Evolutionary conservation across 78 protist genomes (phyloP).

Genomic region (Polysphondylium violaceum): DNA sequence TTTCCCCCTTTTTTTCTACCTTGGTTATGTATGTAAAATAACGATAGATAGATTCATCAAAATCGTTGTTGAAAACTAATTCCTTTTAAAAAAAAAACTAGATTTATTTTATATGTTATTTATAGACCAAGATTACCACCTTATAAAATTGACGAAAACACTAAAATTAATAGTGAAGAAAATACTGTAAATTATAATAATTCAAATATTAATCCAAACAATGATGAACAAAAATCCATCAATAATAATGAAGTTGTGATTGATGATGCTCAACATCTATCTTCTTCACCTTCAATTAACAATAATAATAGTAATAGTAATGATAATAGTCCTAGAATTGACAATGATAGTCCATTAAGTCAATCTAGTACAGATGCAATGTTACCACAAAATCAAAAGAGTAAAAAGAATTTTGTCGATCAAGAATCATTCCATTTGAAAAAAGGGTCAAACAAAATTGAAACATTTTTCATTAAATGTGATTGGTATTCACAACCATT

Average conservation of each 20-base stretch:
- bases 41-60: no score
- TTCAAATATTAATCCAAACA: neutral
- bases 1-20: conserved; percentile 45
- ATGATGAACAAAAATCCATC: neutral
- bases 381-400: no score
- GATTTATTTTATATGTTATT: conserved; percentile 41
- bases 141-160: neutral
- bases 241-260: no score
- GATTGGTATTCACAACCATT: conserved; percentile 76
- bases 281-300: no score
- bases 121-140: conserved; percentile 62
- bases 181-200: neutral
- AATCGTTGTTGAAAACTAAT: neutral
- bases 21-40: conserved; percentile 40
- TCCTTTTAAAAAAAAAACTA: neutral
- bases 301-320: neutral
- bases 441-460: conserved; percentile 11
- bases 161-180: neutral
- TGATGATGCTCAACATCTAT: no score
- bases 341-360: neutral
- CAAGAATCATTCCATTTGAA: neutral
- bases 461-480: conserved; percentile 30
- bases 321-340: neutral
- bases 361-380: no score
- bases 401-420: neutral